Conservation (phyloP, 495 filamentous ascomycete genomes). For the Hypoxylon perforatum region DNA sequence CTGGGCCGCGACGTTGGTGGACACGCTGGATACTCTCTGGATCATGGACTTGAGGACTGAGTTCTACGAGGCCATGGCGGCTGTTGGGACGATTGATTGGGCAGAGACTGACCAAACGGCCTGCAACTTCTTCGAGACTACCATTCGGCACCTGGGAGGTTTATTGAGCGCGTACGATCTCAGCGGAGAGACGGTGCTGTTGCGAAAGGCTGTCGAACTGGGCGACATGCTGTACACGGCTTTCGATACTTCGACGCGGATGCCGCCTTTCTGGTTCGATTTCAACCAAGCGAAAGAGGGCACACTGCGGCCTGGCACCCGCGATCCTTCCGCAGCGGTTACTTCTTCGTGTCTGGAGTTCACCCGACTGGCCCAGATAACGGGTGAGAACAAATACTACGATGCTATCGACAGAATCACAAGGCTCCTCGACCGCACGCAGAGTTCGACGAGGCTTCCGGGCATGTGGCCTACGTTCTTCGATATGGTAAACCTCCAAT, state of each 20-base stretch:
- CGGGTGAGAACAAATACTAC: slow-evolving; percentile 83
- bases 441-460: slow-evolving; percentile 72
- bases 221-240: slow-evolving; percentile 81
- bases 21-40: slow-evolving; percentile 83
- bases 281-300: slow-evolving; percentile 85
- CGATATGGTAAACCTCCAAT: slow-evolving; percentile 44
- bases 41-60: slow-evolving; percentile 84
- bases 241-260: slow-evolving; percentile 87
- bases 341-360: slow-evolving; percentile 87
- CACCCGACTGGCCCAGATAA: slow-evolving; percentile 84
- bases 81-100: slow-evolving; percentile 77
- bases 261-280: slow-evolving; percentile 75
- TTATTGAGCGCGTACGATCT: slow-evolving; percentile 81
- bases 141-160: slow-evolving; percentile 78
- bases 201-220: slow-evolving; percentile 82
- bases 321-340: slow-evolving; percentile 70
- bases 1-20: slow-evolving; percentile 86
- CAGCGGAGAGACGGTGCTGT: slow-evolving; percentile 65
- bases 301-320: slow-evolving; percentile 68
- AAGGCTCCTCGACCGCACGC: slow-evolving; percentile 74
- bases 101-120: slow-evolving; percentile 64
- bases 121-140: slow-evolving; percentile 78
- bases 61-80: slow-evolving; percentile 77
- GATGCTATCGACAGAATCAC: slow-evolving; percentile 87
- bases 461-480: slow-evolving; percentile 64